Evolutionary conservation across 1,284 basidiomycete species (phyloP).

Genomic region (Malassezia arunalokei): DNA sequence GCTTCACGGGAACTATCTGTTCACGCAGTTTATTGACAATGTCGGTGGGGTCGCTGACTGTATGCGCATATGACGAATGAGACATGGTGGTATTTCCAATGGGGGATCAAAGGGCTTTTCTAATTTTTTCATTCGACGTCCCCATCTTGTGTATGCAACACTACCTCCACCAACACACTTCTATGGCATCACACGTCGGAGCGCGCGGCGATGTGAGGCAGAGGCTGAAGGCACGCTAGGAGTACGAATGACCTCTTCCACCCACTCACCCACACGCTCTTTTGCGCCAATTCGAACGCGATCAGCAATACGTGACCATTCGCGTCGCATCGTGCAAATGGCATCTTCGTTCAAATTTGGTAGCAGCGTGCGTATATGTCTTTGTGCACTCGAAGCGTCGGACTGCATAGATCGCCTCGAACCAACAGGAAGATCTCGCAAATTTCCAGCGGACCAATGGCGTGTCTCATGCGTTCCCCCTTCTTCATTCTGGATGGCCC

Average conservation of each 20-base stretch:
- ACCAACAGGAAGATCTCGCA: not conserved
- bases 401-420: not conserved
- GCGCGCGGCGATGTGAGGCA: not conserved
- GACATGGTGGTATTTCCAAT: not conserved
- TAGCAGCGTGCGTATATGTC: not conserved
- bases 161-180: no score
- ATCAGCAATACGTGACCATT: conserved; percentile 24
- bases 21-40: not conserved
- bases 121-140: no score
- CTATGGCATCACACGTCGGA: no score
- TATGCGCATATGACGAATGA: conserved; percentile 11
- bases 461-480: conserved; percentile 12
- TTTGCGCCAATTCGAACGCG: conserved; percentile 27
- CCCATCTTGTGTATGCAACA: no score
- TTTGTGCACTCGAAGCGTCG: not conserved
- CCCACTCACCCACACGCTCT: conserved; percentile 29
- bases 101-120: not conserved
- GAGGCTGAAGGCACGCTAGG: not conserved
- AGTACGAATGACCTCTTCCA: conserved; percentile 13
- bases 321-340: not conserved
- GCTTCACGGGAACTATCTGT: not conserved
- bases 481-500: conserved; percentile 4
- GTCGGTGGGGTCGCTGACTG: conserved; percentile 12
- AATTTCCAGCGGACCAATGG: conserved; percentile 6
- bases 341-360: not conserved